Evolutionary conservation across 2,329 filamentous ascomycete species (phyloP).

Genomic region (Aspergillus clavatus): DNA sequence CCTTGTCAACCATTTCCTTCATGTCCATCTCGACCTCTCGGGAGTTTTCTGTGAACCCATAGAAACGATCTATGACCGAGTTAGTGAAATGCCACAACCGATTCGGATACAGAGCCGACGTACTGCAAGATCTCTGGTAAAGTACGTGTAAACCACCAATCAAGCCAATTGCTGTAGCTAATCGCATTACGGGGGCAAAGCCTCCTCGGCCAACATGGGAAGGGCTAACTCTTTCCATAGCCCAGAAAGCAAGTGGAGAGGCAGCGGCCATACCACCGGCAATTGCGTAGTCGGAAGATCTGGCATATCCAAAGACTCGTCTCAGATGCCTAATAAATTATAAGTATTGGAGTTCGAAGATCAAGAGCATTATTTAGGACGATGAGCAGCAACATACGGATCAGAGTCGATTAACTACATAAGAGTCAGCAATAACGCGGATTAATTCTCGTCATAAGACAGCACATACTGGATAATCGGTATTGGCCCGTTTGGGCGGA

Average conservation of each 20-base stretch:
- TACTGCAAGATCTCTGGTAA: constrained; percentile 80
- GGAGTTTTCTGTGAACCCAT: constrained; percentile 87
- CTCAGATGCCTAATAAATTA: constrained; percentile 68
- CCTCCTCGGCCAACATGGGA: constrained; percentile 78
- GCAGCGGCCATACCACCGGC: constrained; percentile 65
- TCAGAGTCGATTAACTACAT: constrained; percentile 95
- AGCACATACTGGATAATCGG: constrained; percentile 70
- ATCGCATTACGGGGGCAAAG: constrained; percentile 76
- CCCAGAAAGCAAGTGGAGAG: constrained; percentile 67
- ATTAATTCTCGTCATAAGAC: no score
- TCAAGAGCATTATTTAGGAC: not conserved
- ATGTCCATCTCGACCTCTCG: constrained; percentile 95
- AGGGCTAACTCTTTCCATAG: constrained; percentile 80
- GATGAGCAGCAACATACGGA: constrained; percentile 62
- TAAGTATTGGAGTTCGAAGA: constrained; percentile 21
- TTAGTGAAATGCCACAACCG: constrained; percentile 8
- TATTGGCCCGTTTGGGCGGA: constrained; percentile 72
- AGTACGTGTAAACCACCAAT: constrained; percentile 77
- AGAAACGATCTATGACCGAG: constrained; percentile 71
- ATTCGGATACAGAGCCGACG: constrained; percentile 46
- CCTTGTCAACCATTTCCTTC: constrained; percentile 94
- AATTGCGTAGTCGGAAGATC: constrained; percentile 73
- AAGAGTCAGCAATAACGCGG: constrained; percentile 21
- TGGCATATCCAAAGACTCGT: constrained; percentile 82
- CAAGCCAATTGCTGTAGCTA: constrained; percentile 67